Evolutionary conservation across 495 filamentous ascomycete species (phyloP).

Genomic region (Penicillium manginii): DNA sequence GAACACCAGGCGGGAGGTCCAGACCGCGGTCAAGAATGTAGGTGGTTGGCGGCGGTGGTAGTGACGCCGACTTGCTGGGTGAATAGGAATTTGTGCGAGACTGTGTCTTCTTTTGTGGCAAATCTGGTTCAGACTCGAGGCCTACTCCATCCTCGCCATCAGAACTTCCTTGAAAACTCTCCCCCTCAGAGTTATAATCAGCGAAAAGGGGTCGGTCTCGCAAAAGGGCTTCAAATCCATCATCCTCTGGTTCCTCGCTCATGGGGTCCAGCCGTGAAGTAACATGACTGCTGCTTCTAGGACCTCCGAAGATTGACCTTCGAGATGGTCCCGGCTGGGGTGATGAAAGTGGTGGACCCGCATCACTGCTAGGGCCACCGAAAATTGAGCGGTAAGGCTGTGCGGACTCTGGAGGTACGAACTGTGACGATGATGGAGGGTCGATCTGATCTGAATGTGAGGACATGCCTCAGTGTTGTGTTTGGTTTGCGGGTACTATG

Average conservation of each 20-base stretch:
- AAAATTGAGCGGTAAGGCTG: constrained; percentile 43
- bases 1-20: constrained; percentile 26
- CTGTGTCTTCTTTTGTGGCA: background rate
- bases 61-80: background rate
- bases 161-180: constrained; percentile 25
- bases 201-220: constrained; percentile 20
- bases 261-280: constrained; percentile 17
- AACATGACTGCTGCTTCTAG: constrained; percentile 27
- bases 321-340: constrained; percentile 23
- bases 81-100: background rate
- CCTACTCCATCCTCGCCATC: constrained; percentile 18
- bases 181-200: constrained; percentile 30
- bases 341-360: constrained; percentile 26
- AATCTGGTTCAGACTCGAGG: background rate
- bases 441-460: constrained; percentile 27
- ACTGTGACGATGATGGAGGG: constrained; percentile 25
- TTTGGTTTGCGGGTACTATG: background rate
- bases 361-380: constrained; percentile 44
- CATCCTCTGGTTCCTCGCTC: constrained; percentile 15
- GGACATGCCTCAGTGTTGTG: constrained; percentile 39
- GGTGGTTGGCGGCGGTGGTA: background rate
- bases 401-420: constrained; percentile 38
- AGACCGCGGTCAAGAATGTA: constrained; percentile 30
- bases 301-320: constrained; percentile 40
- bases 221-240: constrained; percentile 33